phyloP scores from a whole-genome alignment of 345 rosid genomes.

The Tarenaya hassleriana region DNA sequence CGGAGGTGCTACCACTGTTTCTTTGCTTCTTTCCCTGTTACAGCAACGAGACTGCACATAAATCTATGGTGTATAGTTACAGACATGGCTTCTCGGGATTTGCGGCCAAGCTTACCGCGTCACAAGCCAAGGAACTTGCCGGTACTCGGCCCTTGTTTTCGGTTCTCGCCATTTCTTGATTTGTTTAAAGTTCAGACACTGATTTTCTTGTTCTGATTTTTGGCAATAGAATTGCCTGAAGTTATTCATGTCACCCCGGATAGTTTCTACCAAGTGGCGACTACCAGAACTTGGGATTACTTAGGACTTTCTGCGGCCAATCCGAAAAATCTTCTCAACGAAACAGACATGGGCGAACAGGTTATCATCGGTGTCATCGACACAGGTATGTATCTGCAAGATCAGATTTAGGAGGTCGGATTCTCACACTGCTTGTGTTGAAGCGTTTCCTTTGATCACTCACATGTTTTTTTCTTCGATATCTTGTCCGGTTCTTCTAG shows the following conservation, averaged over 20 bases:
- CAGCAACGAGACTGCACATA: constrained; percentile 36
- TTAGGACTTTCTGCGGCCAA: constrained; percentile 28
- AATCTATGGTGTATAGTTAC: constrained; percentile 45
- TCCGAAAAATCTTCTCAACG: constrained; percentile 16
- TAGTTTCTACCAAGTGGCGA: constrained; percentile 29
- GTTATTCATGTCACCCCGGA: constrained; percentile 38
- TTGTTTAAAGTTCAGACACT: neutral
- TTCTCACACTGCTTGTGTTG: too few relatives aligned
- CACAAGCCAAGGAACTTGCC: constrained; percentile 35
- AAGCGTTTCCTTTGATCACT: too few relatives aligned
- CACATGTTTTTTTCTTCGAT: too few relatives aligned
- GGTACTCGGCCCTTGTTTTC: constrained; percentile 14
- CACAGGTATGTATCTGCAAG: constrained; percentile 26
- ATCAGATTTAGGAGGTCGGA: too few relatives aligned
- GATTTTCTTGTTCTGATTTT: neutral
- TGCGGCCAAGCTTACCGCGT: constrained; percentile 39
- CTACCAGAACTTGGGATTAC: constrained; percentile 48
- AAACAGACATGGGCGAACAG: constrained; percentile 31
- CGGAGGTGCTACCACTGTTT: neutral
- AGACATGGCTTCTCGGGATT: constrained; percentile 45
- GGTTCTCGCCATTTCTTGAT: neutral
- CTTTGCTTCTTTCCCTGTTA: neutral
- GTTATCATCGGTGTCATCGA: constrained; percentile 28
- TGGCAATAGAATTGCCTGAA: constrained; percentile 29
- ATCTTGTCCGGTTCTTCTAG: neutral